These are phyloP conservation scores for Stemphylium vesicarium DNA, from an alignment of 2,329 filamentous ascomycete species.

Conservation along the genomic window DNA sequence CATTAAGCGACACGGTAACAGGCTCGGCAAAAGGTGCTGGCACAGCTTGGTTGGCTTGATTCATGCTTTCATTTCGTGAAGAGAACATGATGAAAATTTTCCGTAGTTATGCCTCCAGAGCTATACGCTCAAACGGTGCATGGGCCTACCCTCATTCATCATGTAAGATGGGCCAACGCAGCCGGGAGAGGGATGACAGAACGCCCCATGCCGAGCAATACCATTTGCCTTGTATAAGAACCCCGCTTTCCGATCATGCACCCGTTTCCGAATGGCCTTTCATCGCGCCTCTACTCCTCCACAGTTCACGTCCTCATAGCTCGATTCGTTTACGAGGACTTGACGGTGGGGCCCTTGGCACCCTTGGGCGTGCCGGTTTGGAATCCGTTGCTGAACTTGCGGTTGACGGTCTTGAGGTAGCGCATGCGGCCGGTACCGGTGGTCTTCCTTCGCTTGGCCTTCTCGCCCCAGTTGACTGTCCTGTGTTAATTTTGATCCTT, in stretches of 20 bases:
- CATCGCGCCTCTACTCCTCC: constrained; percentile 33
- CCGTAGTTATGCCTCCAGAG: constrained; percentile 48
- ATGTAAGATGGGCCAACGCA: constrained; percentile 39
- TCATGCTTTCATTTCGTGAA: constrained; percentile 47
- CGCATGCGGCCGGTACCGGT: constrained; percentile 95
- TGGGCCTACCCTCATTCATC: constrained; percentile 36
- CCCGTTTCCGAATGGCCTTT: constrained; percentile 30
- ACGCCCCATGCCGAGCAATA: constrained; percentile 50
- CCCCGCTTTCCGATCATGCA: constrained; percentile 40
- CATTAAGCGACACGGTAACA: background rate
- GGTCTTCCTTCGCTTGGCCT: constrained; percentile 99
- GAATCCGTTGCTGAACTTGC: constrained; percentile 98
- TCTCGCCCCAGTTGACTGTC: constrained; percentile 98
- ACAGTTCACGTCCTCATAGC: constrained; percentile 18
- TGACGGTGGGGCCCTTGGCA: constrained; percentile 67
- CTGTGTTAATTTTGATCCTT: constrained; percentile 32
- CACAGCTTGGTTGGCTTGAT: constrained; percentile 18
- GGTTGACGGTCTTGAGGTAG: constrained; percentile 89
- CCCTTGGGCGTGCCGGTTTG: constrained; percentile 86
- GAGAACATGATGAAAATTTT: constrained; percentile 49
- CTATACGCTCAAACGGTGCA: constrained; percentile 35
- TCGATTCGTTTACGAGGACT: constrained; percentile 25
- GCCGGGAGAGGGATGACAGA: constrained; percentile 44
- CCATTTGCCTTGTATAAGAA: constrained; percentile 43
- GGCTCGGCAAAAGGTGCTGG: background rate